Evolutionary conservation across 108 stramenopile species (phyloP), one percentile per base, ranked within the genome.

Genomic region (Cyclostephanos tholiformis): DNA sequence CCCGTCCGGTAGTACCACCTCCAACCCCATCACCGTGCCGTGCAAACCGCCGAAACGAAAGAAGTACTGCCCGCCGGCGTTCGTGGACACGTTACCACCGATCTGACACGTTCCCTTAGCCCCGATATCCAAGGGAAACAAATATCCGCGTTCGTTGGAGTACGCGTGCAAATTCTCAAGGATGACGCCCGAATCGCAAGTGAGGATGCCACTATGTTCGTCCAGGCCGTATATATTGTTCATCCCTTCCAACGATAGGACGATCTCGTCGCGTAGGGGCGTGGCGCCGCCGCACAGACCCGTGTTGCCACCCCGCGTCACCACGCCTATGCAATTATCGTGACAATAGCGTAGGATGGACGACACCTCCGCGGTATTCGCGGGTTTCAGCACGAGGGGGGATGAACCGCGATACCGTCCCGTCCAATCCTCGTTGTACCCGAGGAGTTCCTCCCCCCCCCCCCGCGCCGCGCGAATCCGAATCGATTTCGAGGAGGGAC

Each of bases 221-320:
- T 99, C 95, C 30, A 97, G 67, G 0, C 68, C 38, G 35, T 86
- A 69, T 19, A 97, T 90, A 2, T 32, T 32, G 61, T 92, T 85
- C 84, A 99, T 89, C n/a, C 74, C 58, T 68, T 91, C 84, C 52
- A 92, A 71, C 6, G 85, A 88, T 3, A 99, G 72, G 58, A 99
- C 76, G 58, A 99, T 76, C 80, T 99, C 97, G 52, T 85, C 76
- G 10, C 41, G 57, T 0, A 75, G 36, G 19, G 95, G 93, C 0
- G 98, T 90, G 61, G 87, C 77, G 8, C 98, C 99, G 14, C 99
- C 98, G 4, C 98, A 97, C 16, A 99, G 74, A 0, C 97, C 95
- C 16, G 99, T 98, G 57, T 98, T 98, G 29, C 99, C 99, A 27
- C 91, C 97, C 69, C 97, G 98, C 0, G 97, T 92, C 14, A 97